Conservation (phyloP, 1,139 yeast genomes). For the Pichia sp. region DNA sequence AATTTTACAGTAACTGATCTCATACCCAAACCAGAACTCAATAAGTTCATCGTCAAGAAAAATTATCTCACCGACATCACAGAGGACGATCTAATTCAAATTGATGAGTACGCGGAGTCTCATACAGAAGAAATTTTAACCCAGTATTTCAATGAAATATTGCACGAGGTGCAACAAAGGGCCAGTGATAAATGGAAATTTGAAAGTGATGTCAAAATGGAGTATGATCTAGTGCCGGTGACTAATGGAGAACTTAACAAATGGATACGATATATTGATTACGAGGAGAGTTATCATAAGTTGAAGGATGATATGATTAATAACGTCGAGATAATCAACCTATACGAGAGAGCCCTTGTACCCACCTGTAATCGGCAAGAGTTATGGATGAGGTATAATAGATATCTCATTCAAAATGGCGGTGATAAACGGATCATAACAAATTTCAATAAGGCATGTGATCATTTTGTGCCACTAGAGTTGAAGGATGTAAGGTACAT, state of each 20-base stretch:
- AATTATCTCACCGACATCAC: constrained; percentile 5
- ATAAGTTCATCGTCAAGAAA: constrained; percentile 12
- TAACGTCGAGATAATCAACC: constrained; percentile 26
- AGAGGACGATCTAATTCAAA: background rate
- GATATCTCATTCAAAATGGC: constrained; percentile 30
- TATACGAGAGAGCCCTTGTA: constrained; percentile 55
- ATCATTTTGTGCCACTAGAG: constrained; percentile 39
- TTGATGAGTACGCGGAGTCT: constrained; percentile 21
- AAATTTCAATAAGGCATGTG: constrained; percentile 38
- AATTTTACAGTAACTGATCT: constrained; percentile 31
- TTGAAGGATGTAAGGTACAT: constrained; percentile 33
- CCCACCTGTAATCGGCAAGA: constrained; percentile 46
- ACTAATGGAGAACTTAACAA: constrained; percentile 31
- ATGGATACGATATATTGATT: constrained; percentile 51
- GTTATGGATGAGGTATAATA: constrained; percentile 55
- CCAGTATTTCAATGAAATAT: constrained; percentile 35
- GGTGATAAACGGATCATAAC: constrained; percentile 25
- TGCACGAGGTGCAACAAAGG: constrained; percentile 38
- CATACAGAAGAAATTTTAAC: constrained; percentile 33
- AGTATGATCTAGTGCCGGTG: constrained; percentile 36
- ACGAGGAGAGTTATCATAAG: constrained; percentile 42
- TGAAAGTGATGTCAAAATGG: constrained; percentile 45
- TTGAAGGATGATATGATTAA: constrained; percentile 29
- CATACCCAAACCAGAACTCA: constrained; percentile 22
- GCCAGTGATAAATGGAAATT: constrained; percentile 56